Base-by-base conservation (phyloP, 768 basidiomycete species). In the Rhizopogon rudus region DNA sequence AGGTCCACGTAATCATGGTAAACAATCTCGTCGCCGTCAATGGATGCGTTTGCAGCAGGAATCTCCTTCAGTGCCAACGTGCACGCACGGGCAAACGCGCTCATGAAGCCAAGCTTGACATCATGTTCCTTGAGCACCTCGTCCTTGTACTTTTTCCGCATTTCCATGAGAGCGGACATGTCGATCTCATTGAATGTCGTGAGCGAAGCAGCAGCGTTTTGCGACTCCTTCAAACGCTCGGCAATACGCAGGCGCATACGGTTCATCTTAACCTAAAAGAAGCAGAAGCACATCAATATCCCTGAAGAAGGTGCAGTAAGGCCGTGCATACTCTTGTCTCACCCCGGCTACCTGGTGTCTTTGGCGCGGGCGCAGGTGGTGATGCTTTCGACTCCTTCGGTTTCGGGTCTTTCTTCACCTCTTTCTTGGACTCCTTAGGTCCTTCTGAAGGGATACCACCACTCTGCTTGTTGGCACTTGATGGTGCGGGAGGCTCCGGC, bases 121-220 rank as follows among this genome's bases (percentile, higher is more conserved):
- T 93, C 95, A 62, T 94, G 88, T 66, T 86, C 82, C 72, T 98
- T 97, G 43, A 93, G 77, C 40, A 98, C 77, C 43, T 81, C 77
- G 60, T 97, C 94, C 79, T 98, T 98, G 84, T 93, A 95, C 68
- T 87, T 84, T 69, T 87, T 84, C 65, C 96, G 90, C 86, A 98
- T 84, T 41, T 88, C 86, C 77, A 97, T 90, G 54, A 98, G 76
- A 42, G 91, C 87, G 41, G 93, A 94, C 96, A 99, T 98, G 77
- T 98, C 96, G 67, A 99, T 92, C 75, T 99, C 96, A 77, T 99
- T 98, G 83, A 99, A 99, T 25, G 96, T 98, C 35, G 97, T 98
- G 57, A 98, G 73, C 49, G 93, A 95, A 45, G 96, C 96, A 4
- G 96, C 97, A 17, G 91, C 84, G 68, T 98, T 97, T 71, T 99